Evolutionary conservation across 1,284 basidiomycete species (phyloP).

Genomic region (Ustilago bromivora): DNA sequence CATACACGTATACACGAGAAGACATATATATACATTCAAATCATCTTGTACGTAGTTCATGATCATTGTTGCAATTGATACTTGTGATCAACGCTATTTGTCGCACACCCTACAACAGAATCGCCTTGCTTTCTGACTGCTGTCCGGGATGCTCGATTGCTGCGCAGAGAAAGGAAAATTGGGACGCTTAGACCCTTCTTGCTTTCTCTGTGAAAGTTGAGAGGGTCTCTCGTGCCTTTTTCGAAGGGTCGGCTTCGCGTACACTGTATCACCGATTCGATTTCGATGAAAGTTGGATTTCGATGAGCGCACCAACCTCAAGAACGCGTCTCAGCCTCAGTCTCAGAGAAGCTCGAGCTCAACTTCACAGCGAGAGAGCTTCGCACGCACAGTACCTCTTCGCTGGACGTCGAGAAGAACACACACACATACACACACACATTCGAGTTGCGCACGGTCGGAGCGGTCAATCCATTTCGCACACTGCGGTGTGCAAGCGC

Average conservation of each 20-base stretch:
- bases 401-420: slow-evolving; percentile 7
- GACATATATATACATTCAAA: no score
- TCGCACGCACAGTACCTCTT: slow-evolving; percentile 6
- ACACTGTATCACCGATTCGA: slow-evolving; percentile 14
- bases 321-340: slow-evolving; percentile 1
- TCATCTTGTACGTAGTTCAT: no score
- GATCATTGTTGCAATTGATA: no score
- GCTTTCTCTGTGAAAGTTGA: background rate
- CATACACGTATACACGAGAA: no score
- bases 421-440: background rate
- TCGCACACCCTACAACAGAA: no score
- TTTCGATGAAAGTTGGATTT: background rate
- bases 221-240: no score
- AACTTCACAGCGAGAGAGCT: background rate
- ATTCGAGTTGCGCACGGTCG: slow-evolving; percentile 12
- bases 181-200: slow-evolving; percentile 4
- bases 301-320: slow-evolving; percentile 1
- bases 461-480: background rate
- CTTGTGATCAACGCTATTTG: no score
- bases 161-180: slow-evolving; percentile 1
- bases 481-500: background rate
- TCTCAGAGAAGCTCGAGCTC: background rate
- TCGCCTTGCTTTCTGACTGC: background rate
- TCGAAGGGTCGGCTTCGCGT: slow-evolving; percentile 7
- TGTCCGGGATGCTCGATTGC: background rate